These are phyloP conservation scores for Sparassis latifolia DNA, from an alignment of 1,284 basidiomycete genomes.

Conservation along the genomic window DNA sequence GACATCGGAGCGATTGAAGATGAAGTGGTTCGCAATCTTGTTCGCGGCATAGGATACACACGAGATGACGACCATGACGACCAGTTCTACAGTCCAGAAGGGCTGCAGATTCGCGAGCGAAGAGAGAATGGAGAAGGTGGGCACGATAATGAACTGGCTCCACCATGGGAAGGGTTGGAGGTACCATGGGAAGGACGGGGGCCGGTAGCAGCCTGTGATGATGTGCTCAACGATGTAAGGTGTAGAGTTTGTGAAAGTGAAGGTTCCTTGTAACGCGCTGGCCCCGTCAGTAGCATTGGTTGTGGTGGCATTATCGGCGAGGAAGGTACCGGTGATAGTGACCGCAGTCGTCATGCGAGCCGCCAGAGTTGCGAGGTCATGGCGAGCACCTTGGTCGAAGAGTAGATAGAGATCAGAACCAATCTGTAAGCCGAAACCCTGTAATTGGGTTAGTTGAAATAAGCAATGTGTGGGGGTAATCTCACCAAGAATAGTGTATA, in stretches of 20 bases:
- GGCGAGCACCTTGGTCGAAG: constrained; percentile 57
- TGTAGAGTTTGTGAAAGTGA: constrained; percentile 66
- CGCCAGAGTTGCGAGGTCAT: constrained; percentile 45
- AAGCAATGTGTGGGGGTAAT: no score
- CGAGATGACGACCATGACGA: constrained; percentile 82
- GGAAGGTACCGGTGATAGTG: constrained; percentile 61
- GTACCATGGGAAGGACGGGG: constrained; percentile 65
- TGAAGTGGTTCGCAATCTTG: constrained; percentile 76
- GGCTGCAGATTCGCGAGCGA: constrained; percentile 78
- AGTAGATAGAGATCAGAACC: constrained; percentile 83
- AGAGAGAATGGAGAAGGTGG: constrained; percentile 67
- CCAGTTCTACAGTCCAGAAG: constrained; percentile 59
- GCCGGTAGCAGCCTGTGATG: constrained; percentile 63
- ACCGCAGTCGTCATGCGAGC: constrained; percentile 41
- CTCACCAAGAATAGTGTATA: constrained; percentile 73
- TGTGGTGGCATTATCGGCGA: constrained; percentile 53
- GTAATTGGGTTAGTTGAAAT: no score
- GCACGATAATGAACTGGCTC: constrained; percentile 75
- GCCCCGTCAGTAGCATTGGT: constrained; percentile 47
- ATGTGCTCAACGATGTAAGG: constrained; percentile 38
- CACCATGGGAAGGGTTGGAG: constrained; percentile 72
- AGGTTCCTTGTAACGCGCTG: constrained; percentile 58
- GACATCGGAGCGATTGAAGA: constrained; percentile 80
- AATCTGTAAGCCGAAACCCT: constrained; percentile 82
- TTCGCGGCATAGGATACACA: constrained; percentile 75